Evolutionary conservation across 345 rosid species (phyloP), one percentile per base, ranked within the genome.

Genomic region (Citropsis articulata): DNA sequence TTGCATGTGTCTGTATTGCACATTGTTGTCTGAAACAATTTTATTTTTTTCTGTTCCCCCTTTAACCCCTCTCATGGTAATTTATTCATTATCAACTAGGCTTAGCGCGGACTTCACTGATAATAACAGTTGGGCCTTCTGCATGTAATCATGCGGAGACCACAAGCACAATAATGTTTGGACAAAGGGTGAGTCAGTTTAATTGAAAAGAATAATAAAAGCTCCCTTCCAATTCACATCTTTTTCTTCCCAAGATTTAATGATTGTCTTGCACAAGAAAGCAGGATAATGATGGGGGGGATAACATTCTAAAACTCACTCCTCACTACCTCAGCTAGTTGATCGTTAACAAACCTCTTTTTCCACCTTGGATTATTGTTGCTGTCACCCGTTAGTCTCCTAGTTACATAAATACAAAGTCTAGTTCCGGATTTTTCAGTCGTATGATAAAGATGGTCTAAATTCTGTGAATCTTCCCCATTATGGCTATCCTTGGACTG

Each of bases 81-180:
- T 66, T 71, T 53, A 38, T 82, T 72, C 76, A 53, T 83, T 69
- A 84, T 71, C 67, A 72, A 60, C 79, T 73, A 93, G 97, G 98
- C 78, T 90, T 97, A 50, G 98, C 98, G 14, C 90, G 95, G 91
- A 95, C 98, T 55, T 95, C 98, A 6, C 94, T 95, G 35, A 91
- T 95, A 68, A 84, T 92, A 87, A 93, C 95, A 31, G 89, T 92
- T 76, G 98, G 97, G 65, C 93, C 98, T 75, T 95, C 97, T 77
- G 88, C 89, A 75, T 87, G 92, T 42, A 89, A 90, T 82, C 94
- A 83, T 77, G 94, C 91, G 73, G 98, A 95, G 89, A 95, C 98
- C 84, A 87, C 91, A 59, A 90, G 98, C 85, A 95, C 98, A 61
- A 88, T 95, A 60, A 88, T 89, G 97, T 95, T 95, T 79, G 98